A percentile compares a stretch with the other conserved stretches of the same genome.
phyloP scores from a whole-genome alignment of 169 alveolate species.

The Cryptosporidium xiaoi region DNA sequence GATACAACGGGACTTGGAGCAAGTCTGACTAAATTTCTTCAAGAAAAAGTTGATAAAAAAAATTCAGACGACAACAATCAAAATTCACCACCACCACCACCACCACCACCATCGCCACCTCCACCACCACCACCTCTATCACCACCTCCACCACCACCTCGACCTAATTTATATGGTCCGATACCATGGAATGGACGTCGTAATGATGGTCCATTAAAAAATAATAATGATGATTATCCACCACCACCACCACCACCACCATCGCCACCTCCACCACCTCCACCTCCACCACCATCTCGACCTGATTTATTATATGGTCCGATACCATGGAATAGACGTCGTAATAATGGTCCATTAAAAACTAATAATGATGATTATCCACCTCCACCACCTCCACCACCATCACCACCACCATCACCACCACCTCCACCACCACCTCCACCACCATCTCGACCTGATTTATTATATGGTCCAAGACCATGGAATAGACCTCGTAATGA shows the following conservation, averaged over 20 bases:
- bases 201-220: too few species aligned
- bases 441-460: background rate
- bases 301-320: too few species aligned
- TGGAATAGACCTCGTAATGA: too few species aligned
- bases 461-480: background rate
- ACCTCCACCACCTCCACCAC: background rate
- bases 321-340: too few species aligned
- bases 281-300: background rate
- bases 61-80: too few species aligned
- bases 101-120: constrained; percentile 6
- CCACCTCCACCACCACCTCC: background rate
- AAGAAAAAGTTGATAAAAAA: too few species aligned
- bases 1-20: too few species aligned
- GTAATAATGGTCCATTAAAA: too few species aligned
- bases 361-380: too few species aligned
- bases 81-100: constrained; percentile 4
- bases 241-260: constrained; percentile 37
- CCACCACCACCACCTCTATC: constrained; percentile 3
- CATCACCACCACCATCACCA: constrained; percentile 2
- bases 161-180: background rate
- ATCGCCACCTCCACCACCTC: constrained; percentile 1
- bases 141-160: constrained; percentile 15
- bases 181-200: background rate
- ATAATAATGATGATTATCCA: too few species aligned
- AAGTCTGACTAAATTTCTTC: too few species aligned